A percentile compares a stretch with the other conserved stretches of the same genome.
phyloP scores from a whole-genome alignment of 768 basidiomycete genomes.

The Tubosaeta sp. region DNA sequence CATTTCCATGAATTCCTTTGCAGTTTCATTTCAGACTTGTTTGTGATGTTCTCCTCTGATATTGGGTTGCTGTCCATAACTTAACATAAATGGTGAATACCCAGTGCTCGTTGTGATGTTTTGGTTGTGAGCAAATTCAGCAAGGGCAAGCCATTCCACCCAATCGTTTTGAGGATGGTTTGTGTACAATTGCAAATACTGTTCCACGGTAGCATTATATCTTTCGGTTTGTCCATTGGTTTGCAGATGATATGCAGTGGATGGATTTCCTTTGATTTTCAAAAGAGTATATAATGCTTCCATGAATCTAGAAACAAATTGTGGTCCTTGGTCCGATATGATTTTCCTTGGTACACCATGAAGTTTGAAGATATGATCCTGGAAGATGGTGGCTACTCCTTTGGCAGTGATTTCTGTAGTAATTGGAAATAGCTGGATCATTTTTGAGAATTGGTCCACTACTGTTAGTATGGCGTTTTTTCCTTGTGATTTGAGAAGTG shows the following conservation, averaged over 20 bases:
- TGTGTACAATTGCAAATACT: not conserved
- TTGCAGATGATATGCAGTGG: slow-evolving; percentile 42
- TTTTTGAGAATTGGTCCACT: too few relatives aligned
- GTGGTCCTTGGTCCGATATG: too few relatives aligned
- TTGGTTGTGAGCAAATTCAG: not conserved
- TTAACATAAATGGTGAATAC: not conserved
- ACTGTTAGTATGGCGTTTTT: too few relatives aligned
- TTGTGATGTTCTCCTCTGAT: too few relatives aligned
- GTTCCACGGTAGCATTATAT: not conserved
- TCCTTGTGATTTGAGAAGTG: too few relatives aligned
- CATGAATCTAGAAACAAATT: slow-evolving; percentile 19
- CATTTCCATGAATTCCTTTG: not conserved
- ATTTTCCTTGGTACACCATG: too few relatives aligned
- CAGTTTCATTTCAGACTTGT: too few relatives aligned
- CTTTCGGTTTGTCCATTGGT: not conserved
- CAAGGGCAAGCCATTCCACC: not conserved
- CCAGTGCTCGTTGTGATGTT: not conserved
- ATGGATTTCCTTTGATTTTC: slow-evolving; percentile 31
- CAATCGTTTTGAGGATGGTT: not conserved
- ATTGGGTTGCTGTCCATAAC: not conserved
- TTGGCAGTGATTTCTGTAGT: too few relatives aligned
- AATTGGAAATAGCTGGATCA: too few relatives aligned
- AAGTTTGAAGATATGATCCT: too few relatives aligned
- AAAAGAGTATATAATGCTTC: slow-evolving; percentile 24
- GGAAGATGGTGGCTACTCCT: too few relatives aligned